phyloP scores from a whole-genome alignment of 2,329 filamentous ascomycete species.

The Ceratocystis ficicola region DNA sequence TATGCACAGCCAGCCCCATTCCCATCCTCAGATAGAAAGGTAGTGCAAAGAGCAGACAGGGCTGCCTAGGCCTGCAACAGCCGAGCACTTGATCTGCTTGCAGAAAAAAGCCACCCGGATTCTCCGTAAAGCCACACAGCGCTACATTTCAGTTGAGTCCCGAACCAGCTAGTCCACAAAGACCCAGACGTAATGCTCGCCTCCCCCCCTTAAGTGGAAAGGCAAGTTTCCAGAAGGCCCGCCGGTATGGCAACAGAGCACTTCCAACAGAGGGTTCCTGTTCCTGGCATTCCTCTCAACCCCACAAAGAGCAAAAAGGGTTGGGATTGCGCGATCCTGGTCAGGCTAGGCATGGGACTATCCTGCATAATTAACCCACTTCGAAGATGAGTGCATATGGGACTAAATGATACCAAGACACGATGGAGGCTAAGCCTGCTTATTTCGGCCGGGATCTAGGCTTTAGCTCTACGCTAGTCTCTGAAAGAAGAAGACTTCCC shows the following conservation, averaged over 20 bases:
- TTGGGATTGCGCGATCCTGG: too few relatives aligned
- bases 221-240: conserved; percentile 5
- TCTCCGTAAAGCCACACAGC: conserved; percentile 9
- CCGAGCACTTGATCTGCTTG: not conserved
- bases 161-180: not conserved
- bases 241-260: not conserved
- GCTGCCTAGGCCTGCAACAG: not conserved
- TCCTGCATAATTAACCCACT: too few relatives aligned
- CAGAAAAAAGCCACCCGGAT: not conserved
- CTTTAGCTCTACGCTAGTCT: not conserved
- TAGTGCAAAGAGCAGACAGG: not conserved
- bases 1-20: not conserved
- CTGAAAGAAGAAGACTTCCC: conserved; percentile 6
- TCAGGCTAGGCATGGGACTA: too few relatives aligned
- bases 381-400: too few relatives aligned
- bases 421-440: too few relatives aligned
- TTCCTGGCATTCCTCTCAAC: too few relatives aligned
- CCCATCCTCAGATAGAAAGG: not conserved
- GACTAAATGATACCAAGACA: too few relatives aligned
- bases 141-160: conserved; percentile 8
- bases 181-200: not conserved
- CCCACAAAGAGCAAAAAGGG: too few relatives aligned
- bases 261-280: too few relatives aligned
- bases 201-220: not conserved
- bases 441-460: not conserved